Base-by-base conservation (phyloP, 805 yeast genomes). In the Candida ficus region DNA sequence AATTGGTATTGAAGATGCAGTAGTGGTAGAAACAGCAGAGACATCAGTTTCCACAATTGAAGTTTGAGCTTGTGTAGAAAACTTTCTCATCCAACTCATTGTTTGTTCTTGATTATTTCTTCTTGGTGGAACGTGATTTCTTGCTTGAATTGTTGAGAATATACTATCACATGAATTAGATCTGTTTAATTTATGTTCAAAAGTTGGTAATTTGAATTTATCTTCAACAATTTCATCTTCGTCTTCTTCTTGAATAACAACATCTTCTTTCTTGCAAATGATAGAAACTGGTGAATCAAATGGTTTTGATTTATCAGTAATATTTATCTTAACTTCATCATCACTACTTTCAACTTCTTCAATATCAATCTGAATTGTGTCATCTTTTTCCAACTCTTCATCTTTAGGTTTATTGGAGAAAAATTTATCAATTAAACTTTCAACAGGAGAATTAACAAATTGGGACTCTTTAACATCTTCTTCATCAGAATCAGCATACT, bases 81-180 rank as follows among this genome's bases (percentile, higher is more conserved):
- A 49, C 39, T 46, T 43, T 19, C 41, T 51, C 54, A 56, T 53
- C 60, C 60, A 56, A 17, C 22, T 40, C 37, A 54, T 43, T 3
- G 58, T 54, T 29, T 53, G 57, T 9, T 51, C 26, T 29, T 44
- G 49, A n/a, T 50, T 45, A 28, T 53, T 52, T 33, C 29, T 46
- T 7, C 39, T 41, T 25, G 56, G 57, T 5, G 40, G 36, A 11
- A 42, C 29, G 9, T 56, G 57, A 3, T 48, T 44, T 38, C 54
- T 50, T 1, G 54, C 33, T 2, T 49, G 48, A 44, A 52, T 48
- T 4, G 45, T 44, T 8, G 58, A 52, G 39, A 56, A 56, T 11
- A 56, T 51, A 29, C 55, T 49, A 37, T 56, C 59, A 42, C 56
- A 55, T 2, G 61, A 56, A 35, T 52, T 56, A 11, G 61, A 53